Percentiles rank a stretch among this genome's conserved stretches.
phyloP scores from a whole-genome alignment of 192 early-diverging fungal genomes.

The Coemansia sp. region DNA sequence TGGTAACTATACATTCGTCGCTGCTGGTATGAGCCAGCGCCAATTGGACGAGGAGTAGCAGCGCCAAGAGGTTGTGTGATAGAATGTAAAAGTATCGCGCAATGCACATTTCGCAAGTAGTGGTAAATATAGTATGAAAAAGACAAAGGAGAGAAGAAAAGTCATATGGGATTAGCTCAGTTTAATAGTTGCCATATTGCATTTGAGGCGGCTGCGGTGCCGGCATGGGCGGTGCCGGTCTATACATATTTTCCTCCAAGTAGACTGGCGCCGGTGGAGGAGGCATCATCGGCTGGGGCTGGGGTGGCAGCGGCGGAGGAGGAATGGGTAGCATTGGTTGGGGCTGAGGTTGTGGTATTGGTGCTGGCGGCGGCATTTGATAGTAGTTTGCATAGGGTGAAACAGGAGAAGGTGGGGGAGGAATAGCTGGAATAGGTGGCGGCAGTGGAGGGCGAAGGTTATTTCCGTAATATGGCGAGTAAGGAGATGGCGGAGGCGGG shows the following conservation, averaged over 20 bases:
- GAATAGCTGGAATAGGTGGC: background rate
- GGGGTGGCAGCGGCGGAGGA: background rate
- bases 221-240: background rate
- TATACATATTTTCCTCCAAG: background rate
- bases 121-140: conserved; percentile 1
- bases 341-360: background rate
- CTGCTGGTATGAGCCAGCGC: background rate
- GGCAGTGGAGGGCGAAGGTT: background rate
- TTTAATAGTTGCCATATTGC: background rate
- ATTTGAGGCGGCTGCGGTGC: conserved; percentile 3
- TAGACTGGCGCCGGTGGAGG: conserved; percentile 6
- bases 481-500: background rate
- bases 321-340: background rate
- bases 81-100: background rate
- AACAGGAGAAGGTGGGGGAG: conserved; percentile 6
- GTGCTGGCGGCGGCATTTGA: background rate
- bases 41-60: background rate
- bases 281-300: background rate
- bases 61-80: background rate
- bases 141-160: conserved; percentile 2
- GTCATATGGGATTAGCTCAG: background rate
- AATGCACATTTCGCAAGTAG: conserved; percentile 2
- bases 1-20: conserved; percentile 4
- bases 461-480: background rate
- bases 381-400: conserved; percentile 2